Conservation (phyloP, 495 filamentous ascomycete genomes). For the Lophium mytilinum region DNA sequence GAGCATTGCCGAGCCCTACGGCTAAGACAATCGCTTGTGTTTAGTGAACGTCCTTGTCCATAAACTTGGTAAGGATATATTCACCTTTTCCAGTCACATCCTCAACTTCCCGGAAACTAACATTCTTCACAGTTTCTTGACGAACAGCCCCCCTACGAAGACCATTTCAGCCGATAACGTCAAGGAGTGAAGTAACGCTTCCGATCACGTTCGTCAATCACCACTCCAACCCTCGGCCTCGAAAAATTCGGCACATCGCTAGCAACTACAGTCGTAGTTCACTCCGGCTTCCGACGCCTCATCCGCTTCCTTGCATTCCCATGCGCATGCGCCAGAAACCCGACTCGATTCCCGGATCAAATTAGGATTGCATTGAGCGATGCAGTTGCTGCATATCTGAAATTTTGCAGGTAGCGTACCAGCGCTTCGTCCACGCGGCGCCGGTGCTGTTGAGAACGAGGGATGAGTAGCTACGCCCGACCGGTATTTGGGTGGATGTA, state of each 20-base stretch:
- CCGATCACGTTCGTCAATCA: slow-evolving; percentile 55
- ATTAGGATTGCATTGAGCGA: slow-evolving; percentile 62
- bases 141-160: slow-evolving; percentile 39
- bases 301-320: slow-evolving; percentile 44
- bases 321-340: slow-evolving; percentile 51
- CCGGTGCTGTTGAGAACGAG: slow-evolving; percentile 47
- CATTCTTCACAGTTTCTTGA: slow-evolving; percentile 43
- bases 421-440: slow-evolving; percentile 48
- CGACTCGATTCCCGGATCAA: slow-evolving; percentile 56
- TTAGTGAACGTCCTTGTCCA: slow-evolving; percentile 39
- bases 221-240: slow-evolving; percentile 21
- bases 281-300: background rate
- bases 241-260: background rate
- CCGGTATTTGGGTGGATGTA: slow-evolving; percentile 13
- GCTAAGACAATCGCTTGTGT: slow-evolving; percentile 49
- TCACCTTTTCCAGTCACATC: slow-evolving; percentile 16
- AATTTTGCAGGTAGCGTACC: slow-evolving; percentile 46
- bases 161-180: slow-evolving; percentile 44
- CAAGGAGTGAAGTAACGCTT: slow-evolving; percentile 59
- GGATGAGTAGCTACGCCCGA: background rate
- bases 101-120: slow-evolving; percentile 39
- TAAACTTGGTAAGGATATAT: slow-evolving; percentile 47
- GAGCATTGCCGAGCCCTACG: slow-evolving; percentile 47
- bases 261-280: no score
- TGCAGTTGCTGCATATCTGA: slow-evolving; percentile 53